A percentile compares a stretch with the other conserved stretches of the same genome.
Evolutionary conservation across 169 alveolate genomes (phyloP).

Genomic region (Eimeria praecox): DNA sequence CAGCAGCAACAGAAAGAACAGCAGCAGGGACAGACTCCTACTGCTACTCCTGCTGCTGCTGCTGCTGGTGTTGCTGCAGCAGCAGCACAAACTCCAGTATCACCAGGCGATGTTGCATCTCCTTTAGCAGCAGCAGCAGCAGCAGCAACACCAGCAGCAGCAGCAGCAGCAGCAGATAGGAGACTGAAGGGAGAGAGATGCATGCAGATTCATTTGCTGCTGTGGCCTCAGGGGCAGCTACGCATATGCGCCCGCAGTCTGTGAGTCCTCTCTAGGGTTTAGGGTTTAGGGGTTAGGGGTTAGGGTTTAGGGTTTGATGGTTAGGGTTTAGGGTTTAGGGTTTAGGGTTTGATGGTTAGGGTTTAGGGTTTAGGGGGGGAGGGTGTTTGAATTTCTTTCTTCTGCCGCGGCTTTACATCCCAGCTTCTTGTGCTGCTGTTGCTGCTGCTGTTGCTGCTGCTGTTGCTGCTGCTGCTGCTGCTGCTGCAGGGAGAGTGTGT

Average conservation of each 20-base stretch:
- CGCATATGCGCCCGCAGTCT: slow-evolving; percentile 40
- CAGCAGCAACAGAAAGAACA: not conserved
- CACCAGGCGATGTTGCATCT: not conserved
- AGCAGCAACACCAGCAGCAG: slow-evolving; percentile 10
- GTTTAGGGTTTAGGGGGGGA: not conserved
- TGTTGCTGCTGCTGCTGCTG: slow-evolving; percentile 47
- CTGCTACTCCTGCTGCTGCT: not conserved
- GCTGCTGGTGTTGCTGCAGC: not conserved
- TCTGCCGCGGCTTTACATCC: not conserved
- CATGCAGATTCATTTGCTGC: slow-evolving; percentile 29
- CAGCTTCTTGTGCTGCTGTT: not conserved
- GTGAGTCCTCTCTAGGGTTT: slow-evolving; percentile 22
- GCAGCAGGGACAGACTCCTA: slow-evolving; percentile 4
- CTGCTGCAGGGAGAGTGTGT: slow-evolving; percentile 11
- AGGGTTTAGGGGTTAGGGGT: slow-evolving; percentile 8
- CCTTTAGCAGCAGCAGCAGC: slow-evolving; percentile 1
- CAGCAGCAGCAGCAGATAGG: not conserved
- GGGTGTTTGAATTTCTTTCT: not conserved
- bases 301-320: slow-evolving; percentile 8
- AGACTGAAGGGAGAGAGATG: slow-evolving; percentile 22
- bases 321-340: not conserved
- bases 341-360: not conserved
- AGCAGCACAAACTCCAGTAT: not conserved
- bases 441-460: not conserved
- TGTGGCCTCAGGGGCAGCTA: slow-evolving; percentile 33